These are phyloP conservation scores for Candida dajiaensis DNA, from an alignment of 805 yeast genomes.

Conservation along the genomic window DNA sequence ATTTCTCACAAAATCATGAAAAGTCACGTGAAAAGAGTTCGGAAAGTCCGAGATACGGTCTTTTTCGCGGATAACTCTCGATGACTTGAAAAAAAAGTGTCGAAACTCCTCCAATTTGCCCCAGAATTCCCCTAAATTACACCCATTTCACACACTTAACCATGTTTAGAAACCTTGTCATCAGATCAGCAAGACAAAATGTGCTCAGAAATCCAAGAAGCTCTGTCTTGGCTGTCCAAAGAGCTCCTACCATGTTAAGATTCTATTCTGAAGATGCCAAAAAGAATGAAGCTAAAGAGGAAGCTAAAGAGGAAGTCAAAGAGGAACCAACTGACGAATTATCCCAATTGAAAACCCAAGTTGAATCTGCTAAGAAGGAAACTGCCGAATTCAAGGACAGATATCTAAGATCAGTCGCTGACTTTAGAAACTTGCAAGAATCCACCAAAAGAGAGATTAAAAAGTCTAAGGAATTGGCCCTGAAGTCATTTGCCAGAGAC, in stretches of 20 bases:
- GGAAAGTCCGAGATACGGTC: background rate
- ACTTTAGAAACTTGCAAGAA: constrained; percentile 26
- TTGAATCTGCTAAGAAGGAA: constrained; percentile 21
- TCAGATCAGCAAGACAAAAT: constrained; percentile 6
- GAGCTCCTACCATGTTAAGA: constrained; percentile 12
- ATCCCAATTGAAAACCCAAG: constrained; percentile 13
- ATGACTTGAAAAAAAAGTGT: background rate
- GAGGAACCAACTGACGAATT: constrained; percentile 21
- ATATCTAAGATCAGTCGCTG: constrained; percentile 24
- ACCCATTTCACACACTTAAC: background rate
- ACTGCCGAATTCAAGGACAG: constrained; percentile 23
- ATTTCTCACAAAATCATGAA: too few relatives aligned
- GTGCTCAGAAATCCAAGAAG: background rate
- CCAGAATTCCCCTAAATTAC: background rate
- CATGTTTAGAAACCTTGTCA: constrained; percentile 17
- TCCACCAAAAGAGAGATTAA: constrained; percentile 25
- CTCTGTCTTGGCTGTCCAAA: constrained; percentile 4
- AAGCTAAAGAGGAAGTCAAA: constrained; percentile 6
- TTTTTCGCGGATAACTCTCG: background rate
- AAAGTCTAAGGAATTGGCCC: constrained; percentile 25
- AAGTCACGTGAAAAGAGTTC: background rate
- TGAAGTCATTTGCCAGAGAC: constrained; percentile 25
- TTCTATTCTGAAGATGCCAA: constrained; percentile 24
- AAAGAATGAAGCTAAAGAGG: constrained; percentile 14
- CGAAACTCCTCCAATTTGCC: background rate